A percentile compares a stretch with the other conserved stretches of the same genome.
Evolutionary conservation across 352 stramenopile species (phyloP).

Genomic region (Halophytophthora batemanensis): DNA sequence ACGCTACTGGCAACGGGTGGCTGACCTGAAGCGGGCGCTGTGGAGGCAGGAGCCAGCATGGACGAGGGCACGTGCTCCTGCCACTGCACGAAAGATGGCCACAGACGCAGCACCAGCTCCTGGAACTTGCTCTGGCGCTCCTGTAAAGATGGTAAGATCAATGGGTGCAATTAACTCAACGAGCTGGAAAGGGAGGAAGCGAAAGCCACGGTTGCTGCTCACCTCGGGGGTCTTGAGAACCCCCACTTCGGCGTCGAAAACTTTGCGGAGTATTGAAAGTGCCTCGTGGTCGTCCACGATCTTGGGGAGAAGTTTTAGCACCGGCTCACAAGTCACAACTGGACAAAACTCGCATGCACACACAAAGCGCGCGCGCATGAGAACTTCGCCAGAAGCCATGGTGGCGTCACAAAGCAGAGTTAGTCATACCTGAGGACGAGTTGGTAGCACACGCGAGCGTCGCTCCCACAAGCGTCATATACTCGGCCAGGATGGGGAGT

Average conservation of each 20-base stretch:
- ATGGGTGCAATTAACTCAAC: too few relatives aligned
- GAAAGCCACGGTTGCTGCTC: background rate
- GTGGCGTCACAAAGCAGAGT: background rate
- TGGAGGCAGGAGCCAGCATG: conserved; percentile 19
- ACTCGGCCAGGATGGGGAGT: conserved; percentile 66
- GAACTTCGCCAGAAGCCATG: background rate
- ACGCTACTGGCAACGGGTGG: conserved; percentile 5
- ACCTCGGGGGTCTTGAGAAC: conserved; percentile 45
- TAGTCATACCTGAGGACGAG: conserved; percentile 38
- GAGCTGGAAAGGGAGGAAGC: too few relatives aligned
- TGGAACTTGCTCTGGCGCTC: conserved; percentile 62
- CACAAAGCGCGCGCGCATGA: background rate
- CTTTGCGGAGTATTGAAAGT: conserved; percentile 52
- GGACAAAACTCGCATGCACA: background rate
- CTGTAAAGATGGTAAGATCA: conserved; percentile 17
- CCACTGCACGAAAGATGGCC: conserved; percentile 64
- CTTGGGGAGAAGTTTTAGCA: conserved; percentile 60
- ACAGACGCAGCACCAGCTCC: conserved; percentile 75
- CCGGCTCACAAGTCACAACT: conserved; percentile 63
- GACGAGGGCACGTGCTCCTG: conserved; percentile 37
- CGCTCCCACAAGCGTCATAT: conserved; percentile 65
- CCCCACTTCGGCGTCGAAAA: conserved; percentile 53
- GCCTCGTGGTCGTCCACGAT: conserved; percentile 74
- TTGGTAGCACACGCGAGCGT: conserved; percentile 37
- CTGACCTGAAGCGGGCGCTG: conserved; percentile 4